Evolutionary conservation across 169 alveolate genomes (phyloP), one percentile per base, ranked within the genome.

Genomic region (Condylostoma magnum): DNA sequence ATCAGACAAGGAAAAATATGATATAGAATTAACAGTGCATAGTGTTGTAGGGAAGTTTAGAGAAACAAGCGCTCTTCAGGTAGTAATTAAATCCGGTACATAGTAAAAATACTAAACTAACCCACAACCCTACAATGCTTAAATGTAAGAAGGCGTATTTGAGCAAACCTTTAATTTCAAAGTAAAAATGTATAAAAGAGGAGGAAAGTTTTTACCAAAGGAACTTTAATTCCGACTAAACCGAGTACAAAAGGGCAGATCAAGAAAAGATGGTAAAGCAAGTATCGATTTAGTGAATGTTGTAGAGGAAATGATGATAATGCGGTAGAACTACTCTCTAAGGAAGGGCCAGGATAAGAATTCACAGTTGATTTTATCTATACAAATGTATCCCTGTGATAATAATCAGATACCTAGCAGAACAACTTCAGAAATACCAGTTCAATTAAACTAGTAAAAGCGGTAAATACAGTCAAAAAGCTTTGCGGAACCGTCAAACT

Each of bases 51-150:
- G 30, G 12, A 22, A 53, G 12, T 41, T 43, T 2, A 37, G 53
- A 31, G 41, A 37, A 6, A 36, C 58, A 3, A 0, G 3, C 4
- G 25, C 33, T 43, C 12, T 55, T 30, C 38, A 63, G 46, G 44
- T 63, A 6, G 43, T 22, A 38, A 57, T 44, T 1, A 63, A 63
- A 20, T 18, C 58, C 25, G 73, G 73, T 12, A 34, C 22, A 38
- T 54, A 37, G 44, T 43, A 63, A 44, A 41, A 22, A 41, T 54
- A 44, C 38, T 54, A 63, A 63, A 63, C 73, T 20, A 54, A 37
- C 30, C n/a, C 73, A 1, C 20, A 43, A 36, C 73, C n/a, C 4
- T 63, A 63, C 38, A n/a, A 22, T 25, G 22, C 73, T 3, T n/a
- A 18, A 10, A 18, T 15, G 4, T 18, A 44, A 44, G 22, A 37